These are phyloP conservation scores for Leishmania turanica DNA, from an alignment of 208 protist species.

Conservation along the genomic window DNA sequence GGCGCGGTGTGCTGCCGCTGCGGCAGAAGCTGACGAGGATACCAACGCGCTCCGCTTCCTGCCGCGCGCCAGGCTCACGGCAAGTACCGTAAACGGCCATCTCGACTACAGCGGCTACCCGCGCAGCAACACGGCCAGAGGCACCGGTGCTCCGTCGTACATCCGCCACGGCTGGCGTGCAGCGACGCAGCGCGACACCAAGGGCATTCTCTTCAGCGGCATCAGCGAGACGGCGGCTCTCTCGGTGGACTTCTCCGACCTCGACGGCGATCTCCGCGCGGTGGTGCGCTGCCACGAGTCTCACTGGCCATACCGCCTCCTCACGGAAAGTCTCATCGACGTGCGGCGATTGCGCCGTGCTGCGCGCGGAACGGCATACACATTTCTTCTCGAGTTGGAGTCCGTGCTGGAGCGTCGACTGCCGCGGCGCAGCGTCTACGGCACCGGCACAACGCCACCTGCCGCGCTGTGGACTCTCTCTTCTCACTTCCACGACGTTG, in stretches of 20 bases:
- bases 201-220: constrained; percentile 42
- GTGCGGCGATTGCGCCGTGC: constrained; percentile 71
- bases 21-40: constrained; percentile 26
- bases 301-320: constrained; percentile 55
- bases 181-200: constrained; percentile 24
- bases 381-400: constrained; percentile 67
- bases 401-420: constrained; percentile 41
- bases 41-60: constrained; percentile 23
- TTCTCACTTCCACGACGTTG: constrained; percentile 65
- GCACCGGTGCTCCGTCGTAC: constrained; percentile 6
- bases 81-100: constrained; percentile 18
- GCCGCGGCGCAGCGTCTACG: constrained; percentile 30
- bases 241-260: constrained; percentile 41
- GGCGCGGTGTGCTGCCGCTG: not conserved
- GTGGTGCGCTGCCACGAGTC: constrained; percentile 51
- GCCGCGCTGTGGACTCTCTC: constrained; percentile 86
- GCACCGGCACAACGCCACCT: constrained; percentile 32
- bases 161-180: constrained; percentile 35
- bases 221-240: constrained; percentile 41
- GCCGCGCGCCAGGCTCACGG: constrained; percentile 32
- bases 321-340: constrained; percentile 77
- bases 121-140: not conserved
- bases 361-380: constrained; percentile 43
- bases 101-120: constrained; percentile 26
- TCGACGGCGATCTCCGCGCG: constrained; percentile 67